A percentile compares a stretch with the other conserved stretches of the same genome.
Conservation (phyloP, 1,139 yeast species). For the Hanseniaspora gamundiae region DNA sequence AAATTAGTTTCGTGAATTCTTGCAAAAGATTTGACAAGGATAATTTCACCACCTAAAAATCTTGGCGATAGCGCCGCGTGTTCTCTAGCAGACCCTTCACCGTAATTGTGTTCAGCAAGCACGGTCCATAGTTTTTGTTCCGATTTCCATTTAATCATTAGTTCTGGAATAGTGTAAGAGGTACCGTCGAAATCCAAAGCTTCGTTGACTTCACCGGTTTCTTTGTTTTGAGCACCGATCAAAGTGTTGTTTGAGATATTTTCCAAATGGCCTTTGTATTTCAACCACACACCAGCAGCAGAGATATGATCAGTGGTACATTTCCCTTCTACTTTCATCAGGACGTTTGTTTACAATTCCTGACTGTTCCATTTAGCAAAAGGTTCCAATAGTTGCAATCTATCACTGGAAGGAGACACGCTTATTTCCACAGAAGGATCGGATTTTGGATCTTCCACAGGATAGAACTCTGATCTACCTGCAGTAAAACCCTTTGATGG, state of each 20-base stretch:
- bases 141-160: constrained; percentile 90
- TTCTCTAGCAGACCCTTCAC: constrained; percentile 98
- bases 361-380: constrained; percentile 76
- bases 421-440: constrained; percentile 54
- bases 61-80: constrained; percentile 96
- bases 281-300: constrained; percentile 99
- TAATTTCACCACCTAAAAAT: constrained; percentile 81
- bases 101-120: constrained; percentile 94
- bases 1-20: constrained; percentile 88
- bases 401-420: constrained; percentile 68
- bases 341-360: constrained; percentile 63
- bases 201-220: constrained; percentile 88
- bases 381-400: constrained; percentile 80
- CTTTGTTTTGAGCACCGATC: constrained; percentile 94
- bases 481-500: constrained; percentile 69
- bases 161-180: constrained; percentile 76
- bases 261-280: constrained; percentile 94
- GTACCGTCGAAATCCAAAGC: constrained; percentile 83
- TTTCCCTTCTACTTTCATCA: constrained; percentile 89
- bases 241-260: constrained; percentile 90
- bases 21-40: constrained; percentile 90
- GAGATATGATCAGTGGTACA: constrained; percentile 98
- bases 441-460: constrained; percentile 67
- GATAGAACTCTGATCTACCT: constrained; percentile 79
- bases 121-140: constrained; percentile 84